Evolutionary conservation across 2,329 filamentous ascomycete genomes (phyloP).

Genomic region (Zalaria sp.): DNA sequence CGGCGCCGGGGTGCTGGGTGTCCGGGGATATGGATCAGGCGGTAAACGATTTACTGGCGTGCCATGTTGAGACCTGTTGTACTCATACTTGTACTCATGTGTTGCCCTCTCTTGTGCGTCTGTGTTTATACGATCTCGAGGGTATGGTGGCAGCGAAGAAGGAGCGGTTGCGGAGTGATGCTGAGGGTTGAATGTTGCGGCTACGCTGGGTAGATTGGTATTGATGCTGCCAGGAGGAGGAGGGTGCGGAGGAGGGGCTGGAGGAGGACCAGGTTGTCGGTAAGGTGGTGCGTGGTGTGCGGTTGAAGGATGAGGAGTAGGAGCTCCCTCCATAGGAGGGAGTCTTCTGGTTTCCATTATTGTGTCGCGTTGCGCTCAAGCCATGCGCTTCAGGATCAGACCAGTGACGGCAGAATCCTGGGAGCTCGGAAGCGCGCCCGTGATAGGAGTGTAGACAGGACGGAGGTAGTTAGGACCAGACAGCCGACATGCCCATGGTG

Average conservation of each 20-base stretch:
- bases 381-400: conserved; percentile 4
- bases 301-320: conserved; percentile 3
- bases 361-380: not conserved
- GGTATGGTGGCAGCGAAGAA: conserved; percentile 8
- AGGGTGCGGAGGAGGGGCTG: conserved; percentile 6
- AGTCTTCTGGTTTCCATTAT: conserved; percentile 2
- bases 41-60: conserved; percentile 20
- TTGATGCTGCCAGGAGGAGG: conserved; percentile 5
- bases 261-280: not conserved
- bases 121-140: conserved; percentile 11
- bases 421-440: not conserved
- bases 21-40: conserved; percentile 15
- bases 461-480: not conserved
- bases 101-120: conserved; percentile 10
- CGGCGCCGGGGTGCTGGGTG: conserved; percentile 19
- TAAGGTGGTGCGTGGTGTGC: not conserved
- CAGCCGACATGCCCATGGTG: not conserved
- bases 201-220: conserved; percentile 2
- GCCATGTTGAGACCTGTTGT: conserved; percentile 16
- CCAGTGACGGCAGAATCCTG: conserved; percentile 4
- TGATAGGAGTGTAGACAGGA: not conserved
- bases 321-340: conserved; percentile 1
- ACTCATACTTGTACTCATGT: conserved; percentile 15
- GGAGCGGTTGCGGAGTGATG: conserved; percentile 3
- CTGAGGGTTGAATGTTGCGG: conserved; percentile 1